A percentile compares a stretch with the other conserved stretches of the same genome.
These are phyloP conservation scores for Monascus ruber DNA, from an alignment of 2,329 filamentous ascomycete genomes.

Conservation along the genomic window DNA sequence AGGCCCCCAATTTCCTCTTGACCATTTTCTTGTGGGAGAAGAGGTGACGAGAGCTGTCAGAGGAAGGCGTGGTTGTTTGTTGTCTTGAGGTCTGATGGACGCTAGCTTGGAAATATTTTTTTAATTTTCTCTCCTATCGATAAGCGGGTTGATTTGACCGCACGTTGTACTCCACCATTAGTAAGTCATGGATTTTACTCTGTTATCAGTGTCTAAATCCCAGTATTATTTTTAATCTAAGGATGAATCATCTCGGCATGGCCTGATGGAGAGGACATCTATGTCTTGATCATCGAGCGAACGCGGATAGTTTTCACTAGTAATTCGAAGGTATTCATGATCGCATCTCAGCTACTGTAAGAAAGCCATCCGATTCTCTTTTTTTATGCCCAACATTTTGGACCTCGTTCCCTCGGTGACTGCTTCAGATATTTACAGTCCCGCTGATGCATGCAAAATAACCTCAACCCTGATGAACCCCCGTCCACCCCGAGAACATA, in stretches of 20 bases:
- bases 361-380: constrained; percentile 28
- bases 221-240: background rate
- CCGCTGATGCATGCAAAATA: constrained; percentile 29
- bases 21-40: constrained; percentile 43
- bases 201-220: background rate
- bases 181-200: background rate
- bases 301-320: too few species aligned
- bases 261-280: too few species aligned
- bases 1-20: constrained; percentile 79
- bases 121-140: constrained; percentile 16
- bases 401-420: constrained; percentile 26
- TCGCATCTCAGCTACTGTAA: constrained; percentile 32
- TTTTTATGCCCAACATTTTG: constrained; percentile 12
- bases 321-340: constrained; percentile 25
- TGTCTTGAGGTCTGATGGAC: constrained; percentile 3
- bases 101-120: constrained; percentile 17
- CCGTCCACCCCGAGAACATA: constrained; percentile 25
- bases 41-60: constrained; percentile 64
- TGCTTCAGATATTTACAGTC: constrained; percentile 30
- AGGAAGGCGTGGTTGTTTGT: constrained; percentile 62
- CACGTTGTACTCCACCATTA: too few species aligned
- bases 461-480: constrained; percentile 30
- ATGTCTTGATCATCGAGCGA: too few species aligned
- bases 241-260: background rate
- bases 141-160: constrained; percentile 15